phyloP scores from a whole-genome alignment of 2,329 filamentous ascomycete species.

The Fusarium pseudoanthophilum region DNA sequence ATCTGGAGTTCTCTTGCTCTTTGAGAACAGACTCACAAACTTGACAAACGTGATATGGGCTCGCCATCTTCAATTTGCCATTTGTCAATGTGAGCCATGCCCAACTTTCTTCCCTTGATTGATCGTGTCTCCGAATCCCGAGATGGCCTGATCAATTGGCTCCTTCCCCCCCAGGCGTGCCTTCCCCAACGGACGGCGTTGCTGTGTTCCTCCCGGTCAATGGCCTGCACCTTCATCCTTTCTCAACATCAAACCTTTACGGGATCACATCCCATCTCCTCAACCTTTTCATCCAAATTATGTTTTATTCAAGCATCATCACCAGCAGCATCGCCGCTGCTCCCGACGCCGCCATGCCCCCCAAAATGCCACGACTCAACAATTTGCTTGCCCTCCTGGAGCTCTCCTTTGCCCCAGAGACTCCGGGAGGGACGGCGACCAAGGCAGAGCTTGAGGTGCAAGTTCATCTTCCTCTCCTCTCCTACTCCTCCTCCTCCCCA shows the following conservation, averaged over 20 bases:
- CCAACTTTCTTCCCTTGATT: fast-evolving
- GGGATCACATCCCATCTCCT: fast-evolving
- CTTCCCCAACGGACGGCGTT: fast-evolving
- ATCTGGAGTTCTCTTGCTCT: not conserved
- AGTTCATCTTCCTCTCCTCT: not conserved
- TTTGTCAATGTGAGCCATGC: not conserved
- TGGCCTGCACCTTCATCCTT: not conserved
- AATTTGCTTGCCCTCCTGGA: not conserved
- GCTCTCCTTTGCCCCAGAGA: not conserved
- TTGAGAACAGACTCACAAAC: not conserved
- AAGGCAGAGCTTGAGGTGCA: not conserved
- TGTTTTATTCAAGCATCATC: not conserved
- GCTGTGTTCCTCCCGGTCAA: too few species aligned
- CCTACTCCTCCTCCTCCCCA: not conserved
- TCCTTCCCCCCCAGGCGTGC: not conserved
- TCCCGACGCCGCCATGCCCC: not conserved
- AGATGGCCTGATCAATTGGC: fast-evolving
- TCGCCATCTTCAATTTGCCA: fast-evolving
- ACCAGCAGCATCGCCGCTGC: not conserved
- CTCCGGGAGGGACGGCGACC: not conserved
- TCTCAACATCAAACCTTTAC: not conserved
- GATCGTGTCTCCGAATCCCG: fast-evolving
- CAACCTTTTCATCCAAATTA: not conserved
- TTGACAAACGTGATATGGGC: not conserved
- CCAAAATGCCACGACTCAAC: not conserved